phyloP scores from a whole-genome alignment of 805 yeast genomes.

The Candida arabinofermentans region DNA sequence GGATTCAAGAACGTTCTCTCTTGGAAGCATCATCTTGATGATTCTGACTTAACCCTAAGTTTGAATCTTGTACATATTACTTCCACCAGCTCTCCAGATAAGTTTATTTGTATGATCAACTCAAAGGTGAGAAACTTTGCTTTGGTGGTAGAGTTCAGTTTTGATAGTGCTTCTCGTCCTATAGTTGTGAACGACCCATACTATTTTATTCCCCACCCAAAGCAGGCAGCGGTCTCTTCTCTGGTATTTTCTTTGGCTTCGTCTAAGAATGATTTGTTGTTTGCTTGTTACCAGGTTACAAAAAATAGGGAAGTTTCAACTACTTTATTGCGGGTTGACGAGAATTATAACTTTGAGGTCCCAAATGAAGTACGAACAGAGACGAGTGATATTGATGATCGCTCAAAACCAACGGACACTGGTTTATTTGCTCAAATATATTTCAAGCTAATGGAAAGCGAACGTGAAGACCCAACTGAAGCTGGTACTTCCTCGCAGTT shows the following conservation, averaged over 20 bases:
- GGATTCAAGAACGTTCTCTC: conserved; percentile 49
- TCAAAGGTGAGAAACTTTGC: conserved; percentile 28
- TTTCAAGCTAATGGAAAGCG: not conserved
- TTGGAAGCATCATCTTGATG: conserved; percentile 67
- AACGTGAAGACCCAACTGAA: not conserved
- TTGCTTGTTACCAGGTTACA: conserved; percentile 14
- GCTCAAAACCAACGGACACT: too few relatives aligned
- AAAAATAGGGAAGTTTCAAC: conserved; percentile 21
- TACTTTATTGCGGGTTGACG: conserved; percentile 2
- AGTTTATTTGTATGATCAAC: conserved; percentile 25
- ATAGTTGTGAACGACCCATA: conserved; percentile 22
- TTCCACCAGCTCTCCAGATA: conserved; percentile 1
- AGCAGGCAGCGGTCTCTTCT: not conserved
- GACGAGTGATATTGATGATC: too few relatives aligned
- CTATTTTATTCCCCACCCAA: conserved; percentile 20
- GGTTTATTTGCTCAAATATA: not conserved
- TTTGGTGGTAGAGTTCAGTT: conserved; percentile 29
- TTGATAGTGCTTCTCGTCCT: conserved; percentile 16
- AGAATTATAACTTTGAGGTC: not conserved
- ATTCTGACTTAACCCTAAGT: conserved; percentile 49
- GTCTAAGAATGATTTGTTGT: not conserved
- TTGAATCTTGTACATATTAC: conserved; percentile 29
- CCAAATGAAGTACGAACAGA: too few relatives aligned
- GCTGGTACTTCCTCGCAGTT: not conserved
- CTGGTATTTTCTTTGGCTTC: not conserved